A percentile compares a stretch with the other conserved stretches of the same genome.
These are phyloP conservation scores for Mycena epipterygia DNA, from an alignment of 768 basidiomycete genomes.

Conservation along the genomic window DNA sequence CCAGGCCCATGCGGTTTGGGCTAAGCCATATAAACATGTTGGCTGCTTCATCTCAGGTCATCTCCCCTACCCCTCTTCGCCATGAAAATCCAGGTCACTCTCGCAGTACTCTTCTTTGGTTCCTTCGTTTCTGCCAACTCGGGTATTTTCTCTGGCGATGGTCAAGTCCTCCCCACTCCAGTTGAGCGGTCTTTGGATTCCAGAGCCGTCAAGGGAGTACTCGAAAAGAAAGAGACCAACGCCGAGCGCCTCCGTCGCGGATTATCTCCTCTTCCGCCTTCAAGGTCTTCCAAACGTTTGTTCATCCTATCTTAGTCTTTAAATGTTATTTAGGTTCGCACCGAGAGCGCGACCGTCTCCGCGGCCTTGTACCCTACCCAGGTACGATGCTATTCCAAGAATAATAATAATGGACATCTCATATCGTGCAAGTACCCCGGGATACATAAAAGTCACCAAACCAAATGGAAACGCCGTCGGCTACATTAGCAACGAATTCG, in stretches of 20 bases:
- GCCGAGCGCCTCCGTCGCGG: slow-evolving; percentile 19
- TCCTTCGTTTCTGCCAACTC: slow-evolving; percentile 19
- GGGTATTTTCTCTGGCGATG: not conserved
- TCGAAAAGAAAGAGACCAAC: slow-evolving; percentile 14
- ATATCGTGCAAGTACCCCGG: not conserved
- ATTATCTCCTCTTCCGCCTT: slow-evolving; percentile 20
- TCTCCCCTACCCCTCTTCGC: not conserved
- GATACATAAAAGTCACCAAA: slow-evolving; percentile 1
- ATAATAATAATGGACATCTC: not conserved
- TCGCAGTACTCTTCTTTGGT: not conserved
- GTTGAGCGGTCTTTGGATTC: not conserved
- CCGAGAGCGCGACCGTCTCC: not conserved
- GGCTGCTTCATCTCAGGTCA: not conserved
- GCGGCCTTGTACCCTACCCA: slow-evolving; percentile 7
- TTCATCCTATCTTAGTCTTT: not conserved
- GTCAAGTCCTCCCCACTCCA: not conserved
- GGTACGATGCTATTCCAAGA: not conserved
- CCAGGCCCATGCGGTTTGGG: not conserved
- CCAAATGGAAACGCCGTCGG: not conserved
- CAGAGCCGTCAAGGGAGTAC: not conserved
- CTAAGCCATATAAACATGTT: not conserved
- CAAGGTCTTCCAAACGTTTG: slow-evolving; percentile 2
- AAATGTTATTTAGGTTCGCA: not conserved
- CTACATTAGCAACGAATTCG: slow-evolving; percentile 17
- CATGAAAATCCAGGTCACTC: slow-evolving; percentile 14